Conservation (phyloP, 2,329 filamentous ascomycete species). For the Graphium sp. region DNA sequence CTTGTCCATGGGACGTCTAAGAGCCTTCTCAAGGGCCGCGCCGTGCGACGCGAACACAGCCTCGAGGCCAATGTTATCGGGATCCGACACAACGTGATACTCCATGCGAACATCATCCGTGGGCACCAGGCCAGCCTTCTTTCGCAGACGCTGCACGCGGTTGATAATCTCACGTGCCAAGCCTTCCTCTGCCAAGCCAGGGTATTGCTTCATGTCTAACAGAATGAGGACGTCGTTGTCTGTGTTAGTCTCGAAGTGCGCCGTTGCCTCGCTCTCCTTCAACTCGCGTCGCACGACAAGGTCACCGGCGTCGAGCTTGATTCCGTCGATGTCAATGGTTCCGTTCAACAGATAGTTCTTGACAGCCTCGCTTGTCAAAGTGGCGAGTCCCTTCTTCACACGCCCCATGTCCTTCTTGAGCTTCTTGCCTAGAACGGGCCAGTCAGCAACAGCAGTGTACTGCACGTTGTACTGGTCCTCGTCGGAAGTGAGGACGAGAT, state of each 20-base stretch:
- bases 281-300: conserved; percentile 27
- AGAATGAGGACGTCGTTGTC: conserved; percentile 55
- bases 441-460: conserved; percentile 70
- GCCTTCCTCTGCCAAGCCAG: conserved; percentile 76
- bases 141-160: conserved; percentile 78
- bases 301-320: conserved; percentile 67
- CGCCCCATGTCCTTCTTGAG: conserved; percentile 76
- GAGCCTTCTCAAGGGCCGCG: too few relatives aligned
- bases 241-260: conserved; percentile 10
- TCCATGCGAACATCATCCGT: conserved; percentile 96
- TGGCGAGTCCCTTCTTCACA: conserved; percentile 70
- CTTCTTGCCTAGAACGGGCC: conserved; percentile 81
- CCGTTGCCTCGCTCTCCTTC: neutral
- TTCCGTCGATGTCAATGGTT: conserved; percentile 70
- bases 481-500: conserved; percentile 64
- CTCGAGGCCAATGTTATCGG: conserved; percentile 57
- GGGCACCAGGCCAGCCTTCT: conserved; percentile 78
- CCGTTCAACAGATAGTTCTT: conserved; percentile 59
- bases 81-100: conserved; percentile 66
- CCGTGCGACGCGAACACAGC: conserved; percentile 54
- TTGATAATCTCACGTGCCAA: conserved; percentile 86
- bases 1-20: too few relatives aligned
- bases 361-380: conserved; percentile 60
- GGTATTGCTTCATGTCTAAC: conserved; percentile 66
- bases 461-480: conserved; percentile 73